Base-by-base conservation (phyloP, 441 rosid genomes). In the Pelargonium australe region DNA sequence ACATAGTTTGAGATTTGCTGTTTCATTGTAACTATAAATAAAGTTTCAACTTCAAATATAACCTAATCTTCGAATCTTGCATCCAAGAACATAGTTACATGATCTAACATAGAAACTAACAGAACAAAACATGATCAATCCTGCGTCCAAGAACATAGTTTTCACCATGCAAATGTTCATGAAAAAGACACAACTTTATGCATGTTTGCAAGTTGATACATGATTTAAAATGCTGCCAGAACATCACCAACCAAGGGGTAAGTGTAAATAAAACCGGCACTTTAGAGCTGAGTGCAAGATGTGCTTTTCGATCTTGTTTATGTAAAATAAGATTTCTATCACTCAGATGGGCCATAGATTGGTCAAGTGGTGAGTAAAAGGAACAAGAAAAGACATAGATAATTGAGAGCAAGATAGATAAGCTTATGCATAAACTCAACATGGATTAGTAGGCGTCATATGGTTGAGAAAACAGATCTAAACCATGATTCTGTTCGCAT, bases 1-100 rank as follows among this genome's bases (percentile, higher is more conserved):
- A 81, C 76, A 73, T 82, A 79, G 79, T 68, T 6, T 82, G 60
- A 44, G 5, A 37, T 37, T 53, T 40, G 68, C 23, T 65, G 57
- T 20, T 53, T 12, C 40, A 17, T 55, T 65, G 65, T 64, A 58
- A 20, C 49, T 28, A 44, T 28, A 63, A 45, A 25, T 49, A 12
- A 70, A 0, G 23, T 19, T 69, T n/a, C 60, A 69, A 62, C 12
- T 45, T 7, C 43, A 41, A 41, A 41, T 37, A 37, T 37, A 6
- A 37, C 41, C 8, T 37, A 37, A 37, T 20, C 41, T 37, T 37
- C 8, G 8, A 37, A 37, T 37, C 41, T 37, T 37, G 7, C 41
- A 37, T 37, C 41, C 8, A 5, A 37, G 41, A 37, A 37, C 41
- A 5, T 5, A 37, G 41, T 37, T 37, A 5, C 41, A 37, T 37